Percentiles rank a stretch among this genome's conserved stretches.
phyloP scores from a whole-genome alignment of 192 early-diverging fungal genomes.

The Podila minutissima region DNA sequence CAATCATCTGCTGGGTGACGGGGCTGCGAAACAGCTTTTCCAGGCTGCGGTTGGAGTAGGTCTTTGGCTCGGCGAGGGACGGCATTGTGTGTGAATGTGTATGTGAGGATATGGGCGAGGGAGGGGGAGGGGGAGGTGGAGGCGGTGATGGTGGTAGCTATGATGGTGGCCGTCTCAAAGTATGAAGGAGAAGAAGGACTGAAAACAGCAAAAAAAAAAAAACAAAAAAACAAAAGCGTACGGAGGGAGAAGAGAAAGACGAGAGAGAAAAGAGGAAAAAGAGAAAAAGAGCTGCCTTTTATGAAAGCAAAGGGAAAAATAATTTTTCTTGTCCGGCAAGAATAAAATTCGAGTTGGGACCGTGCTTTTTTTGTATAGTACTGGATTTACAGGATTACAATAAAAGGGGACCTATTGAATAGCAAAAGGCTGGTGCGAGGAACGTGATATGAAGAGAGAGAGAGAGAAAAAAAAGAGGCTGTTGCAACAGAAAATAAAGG shows the following conservation, averaged over 20 bases:
- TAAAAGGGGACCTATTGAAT: too few relatives aligned
- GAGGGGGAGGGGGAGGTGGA: background rate
- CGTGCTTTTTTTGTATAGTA: conserved; percentile 6
- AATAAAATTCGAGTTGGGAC: conserved; percentile 54
- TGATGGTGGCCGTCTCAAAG: background rate
- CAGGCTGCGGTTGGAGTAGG: conserved; percentile 42
- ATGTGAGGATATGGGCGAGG: background rate
- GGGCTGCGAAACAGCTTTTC: conserved; percentile 48
- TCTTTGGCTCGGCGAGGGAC: conserved; percentile 41
- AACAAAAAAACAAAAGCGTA: background rate
- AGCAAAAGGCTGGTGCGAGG: background rate
- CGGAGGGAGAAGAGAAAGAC: background rate
- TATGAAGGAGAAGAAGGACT: background rate
- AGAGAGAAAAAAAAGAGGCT: background rate
- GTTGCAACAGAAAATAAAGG: background rate
- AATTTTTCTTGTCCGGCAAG: conserved; percentile 19
- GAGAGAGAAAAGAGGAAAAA: background rate
- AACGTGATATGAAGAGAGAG: background rate
- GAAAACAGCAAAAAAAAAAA: background rate
- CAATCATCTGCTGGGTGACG: conserved; percentile 52
- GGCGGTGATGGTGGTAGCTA: background rate
- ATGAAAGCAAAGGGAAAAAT: conserved; percentile 1
- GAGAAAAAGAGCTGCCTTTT: background rate
- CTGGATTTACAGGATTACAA: background rate
- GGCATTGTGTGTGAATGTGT: conserved; percentile 20